Percentiles rank a stretch among this genome's conserved stretches.
Conservation (phyloP, 257 asterid genomes). For the Penstemon davidsonii region DNA sequence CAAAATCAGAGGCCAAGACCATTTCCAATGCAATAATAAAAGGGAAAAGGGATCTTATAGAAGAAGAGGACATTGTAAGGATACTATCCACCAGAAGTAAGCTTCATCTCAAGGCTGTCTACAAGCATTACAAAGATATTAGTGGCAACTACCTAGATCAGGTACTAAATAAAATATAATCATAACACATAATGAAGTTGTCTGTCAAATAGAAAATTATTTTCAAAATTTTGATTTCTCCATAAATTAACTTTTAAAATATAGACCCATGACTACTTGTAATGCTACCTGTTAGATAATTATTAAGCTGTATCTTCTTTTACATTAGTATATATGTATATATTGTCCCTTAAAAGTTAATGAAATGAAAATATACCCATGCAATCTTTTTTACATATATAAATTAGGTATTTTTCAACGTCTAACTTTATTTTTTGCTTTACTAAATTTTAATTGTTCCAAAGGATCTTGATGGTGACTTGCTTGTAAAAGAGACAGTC, state of each 20-base stretch:
- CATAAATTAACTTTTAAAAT: too few relatives aligned
- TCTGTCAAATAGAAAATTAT: not conserved
- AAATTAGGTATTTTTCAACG: too few relatives aligned
- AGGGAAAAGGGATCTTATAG: constrained; percentile 20
- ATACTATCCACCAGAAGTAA: constrained; percentile 78
- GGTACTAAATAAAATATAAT: constrained; percentile 36
- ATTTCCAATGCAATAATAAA: constrained; percentile 41
- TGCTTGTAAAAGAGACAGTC: constrained; percentile 40
- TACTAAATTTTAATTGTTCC: not conserved
- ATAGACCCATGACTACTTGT: too few relatives aligned
- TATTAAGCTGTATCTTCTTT: too few relatives aligned
- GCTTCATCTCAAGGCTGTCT: constrained; percentile 55
- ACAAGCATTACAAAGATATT: constrained; percentile 65
- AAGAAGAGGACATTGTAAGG: constrained; percentile 56
- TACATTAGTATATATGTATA: too few relatives aligned
- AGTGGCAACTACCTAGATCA: constrained; percentile 59
- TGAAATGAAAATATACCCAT: too few relatives aligned
- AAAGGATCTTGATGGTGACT: constrained; percentile 56
- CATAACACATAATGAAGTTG: too few relatives aligned
- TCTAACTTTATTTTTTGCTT: not conserved
- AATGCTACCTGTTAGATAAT: too few relatives aligned
- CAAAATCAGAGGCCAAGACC: constrained; percentile 69
- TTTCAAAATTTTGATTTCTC: too few relatives aligned
- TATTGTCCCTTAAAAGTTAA: too few relatives aligned
- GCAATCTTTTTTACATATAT: too few relatives aligned